Conservation (phyloP, 202 grass and related monocot genomes). For the Zizania palustris region DNA sequence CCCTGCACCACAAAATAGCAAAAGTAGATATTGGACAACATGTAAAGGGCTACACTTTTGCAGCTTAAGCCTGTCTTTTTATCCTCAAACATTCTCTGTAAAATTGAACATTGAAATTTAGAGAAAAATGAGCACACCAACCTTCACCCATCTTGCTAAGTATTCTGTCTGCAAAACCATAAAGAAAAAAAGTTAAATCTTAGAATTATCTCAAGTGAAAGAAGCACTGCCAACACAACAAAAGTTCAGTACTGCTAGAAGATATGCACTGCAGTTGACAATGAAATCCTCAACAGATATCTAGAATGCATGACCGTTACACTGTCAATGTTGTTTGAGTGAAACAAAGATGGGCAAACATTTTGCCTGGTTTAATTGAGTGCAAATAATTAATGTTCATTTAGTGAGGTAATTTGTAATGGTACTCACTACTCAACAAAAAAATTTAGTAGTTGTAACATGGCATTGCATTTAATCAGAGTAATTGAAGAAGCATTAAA, state of each 20-base stretch:
- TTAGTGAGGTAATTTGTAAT: neutral
- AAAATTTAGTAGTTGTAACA: neutral
- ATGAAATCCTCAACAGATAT: constrained; percentile 2
- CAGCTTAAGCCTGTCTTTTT: constrained; percentile 1
- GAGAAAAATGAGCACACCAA: constrained; percentile 48
- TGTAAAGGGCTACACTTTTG: constrained; percentile 7
- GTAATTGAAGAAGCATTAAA: constrained; percentile 1
- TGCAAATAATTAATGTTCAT: neutral
- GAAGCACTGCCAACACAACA: constrained; percentile 12
- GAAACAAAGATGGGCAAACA: neutral
- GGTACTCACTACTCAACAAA: neutral
- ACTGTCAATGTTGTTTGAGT: constrained; percentile 10
- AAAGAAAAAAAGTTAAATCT: constrained; percentile 47
- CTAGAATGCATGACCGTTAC: constrained; percentile 5
- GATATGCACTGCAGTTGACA: neutral
- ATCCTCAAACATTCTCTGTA: constrained; percentile 17
- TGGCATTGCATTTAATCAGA: neutral
- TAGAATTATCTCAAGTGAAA: constrained; percentile 29
- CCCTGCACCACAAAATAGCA: constrained; percentile 51
- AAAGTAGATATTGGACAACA: neutral
- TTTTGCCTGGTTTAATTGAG: neutral
- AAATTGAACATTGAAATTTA: constrained; percentile 35
- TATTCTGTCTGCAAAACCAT: constrained; percentile 82
- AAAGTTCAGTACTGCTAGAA: constrained; percentile 20
- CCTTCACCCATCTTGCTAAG: constrained; percentile 99